phyloP scores from a whole-genome alignment of 305 asterid species.

The Rubia balearica region DNA sequence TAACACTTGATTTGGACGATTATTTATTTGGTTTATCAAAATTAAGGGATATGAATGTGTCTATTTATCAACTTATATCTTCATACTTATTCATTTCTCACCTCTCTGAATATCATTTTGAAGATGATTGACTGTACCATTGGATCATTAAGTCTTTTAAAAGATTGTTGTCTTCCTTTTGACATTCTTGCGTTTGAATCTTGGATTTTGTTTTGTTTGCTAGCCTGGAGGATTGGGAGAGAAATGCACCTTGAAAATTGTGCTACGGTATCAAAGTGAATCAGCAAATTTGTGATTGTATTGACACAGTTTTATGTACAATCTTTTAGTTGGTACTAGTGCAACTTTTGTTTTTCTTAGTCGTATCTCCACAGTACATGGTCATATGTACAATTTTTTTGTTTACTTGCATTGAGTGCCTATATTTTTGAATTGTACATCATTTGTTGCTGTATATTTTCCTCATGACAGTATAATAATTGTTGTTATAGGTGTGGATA shows the following conservation, averaged over 20 bases:
- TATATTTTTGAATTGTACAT: not conserved
- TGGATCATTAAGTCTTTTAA: not conserved
- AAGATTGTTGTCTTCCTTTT: not conserved
- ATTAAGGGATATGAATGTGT: constrained; percentile 11
- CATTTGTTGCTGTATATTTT: constrained; percentile 7
- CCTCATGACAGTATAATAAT: constrained; percentile 8
- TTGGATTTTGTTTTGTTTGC: constrained; percentile 9
- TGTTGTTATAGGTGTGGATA: constrained; percentile 14
- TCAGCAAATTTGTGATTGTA: not conserved
- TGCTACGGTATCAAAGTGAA: no score
- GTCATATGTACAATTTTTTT: no score
- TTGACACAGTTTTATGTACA: not conserved
- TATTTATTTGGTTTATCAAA: constrained; percentile 19
- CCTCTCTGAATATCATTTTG: not conserved
- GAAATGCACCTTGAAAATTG: no score
- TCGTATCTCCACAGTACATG: not conserved
- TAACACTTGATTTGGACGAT: constrained; percentile 20
- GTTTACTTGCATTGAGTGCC: not conserved
- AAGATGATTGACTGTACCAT: not conserved
- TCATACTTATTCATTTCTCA: not conserved
- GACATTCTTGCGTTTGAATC: not conserved
- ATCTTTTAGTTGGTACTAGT: not conserved
- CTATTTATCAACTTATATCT: not conserved
- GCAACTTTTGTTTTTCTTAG: not conserved
- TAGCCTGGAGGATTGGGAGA: no score